Percentiles rank a stretch among this genome's conserved stretches.
Evolutionary conservation across 768 basidiomycete species (phyloP).

Genomic region (Boletus barrowsii): DNA sequence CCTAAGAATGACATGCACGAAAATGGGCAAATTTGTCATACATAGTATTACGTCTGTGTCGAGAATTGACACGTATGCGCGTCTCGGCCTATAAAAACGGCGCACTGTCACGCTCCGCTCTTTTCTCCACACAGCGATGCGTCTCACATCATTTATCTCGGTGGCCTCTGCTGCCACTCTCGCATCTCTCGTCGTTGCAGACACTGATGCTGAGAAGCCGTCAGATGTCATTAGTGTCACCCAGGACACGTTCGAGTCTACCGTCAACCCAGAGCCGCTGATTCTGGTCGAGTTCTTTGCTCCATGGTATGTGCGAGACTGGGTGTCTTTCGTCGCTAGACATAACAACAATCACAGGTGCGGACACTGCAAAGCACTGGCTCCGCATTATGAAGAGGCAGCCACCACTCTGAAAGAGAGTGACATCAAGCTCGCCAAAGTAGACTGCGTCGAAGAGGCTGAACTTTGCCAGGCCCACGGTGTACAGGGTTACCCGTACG

Average conservation of each 20-base stretch:
- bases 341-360: constrained; percentile 51
- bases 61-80: constrained; percentile 32
- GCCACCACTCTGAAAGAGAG: constrained; percentile 90
- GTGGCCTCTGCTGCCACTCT: constrained; percentile 53
- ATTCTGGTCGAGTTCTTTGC: constrained; percentile 96
- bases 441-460: constrained; percentile 93
- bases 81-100: constrained; percentile 22
- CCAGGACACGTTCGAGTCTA: constrained; percentile 60
- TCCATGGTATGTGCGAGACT: constrained; percentile 55
- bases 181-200: constrained; percentile 52
- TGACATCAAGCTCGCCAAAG: constrained; percentile 89
- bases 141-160: constrained; percentile 50
- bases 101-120: not conserved
- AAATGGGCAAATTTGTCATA: too few species aligned
- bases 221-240: constrained; percentile 86
- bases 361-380: constrained; percentile 94
- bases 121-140: constrained; percentile 50
- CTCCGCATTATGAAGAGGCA: constrained; percentile 91
- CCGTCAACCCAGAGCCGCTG: constrained; percentile 63
- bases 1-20: not conserved
- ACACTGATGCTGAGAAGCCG: constrained; percentile 31
- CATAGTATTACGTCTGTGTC: not conserved
- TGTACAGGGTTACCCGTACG: constrained; percentile 93
- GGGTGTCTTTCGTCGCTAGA: not conserved
- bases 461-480: constrained; percentile 89